Base-by-base conservation (phyloP, 2,329 filamentous ascomycete species). In the Cadophora gregata region DNA sequence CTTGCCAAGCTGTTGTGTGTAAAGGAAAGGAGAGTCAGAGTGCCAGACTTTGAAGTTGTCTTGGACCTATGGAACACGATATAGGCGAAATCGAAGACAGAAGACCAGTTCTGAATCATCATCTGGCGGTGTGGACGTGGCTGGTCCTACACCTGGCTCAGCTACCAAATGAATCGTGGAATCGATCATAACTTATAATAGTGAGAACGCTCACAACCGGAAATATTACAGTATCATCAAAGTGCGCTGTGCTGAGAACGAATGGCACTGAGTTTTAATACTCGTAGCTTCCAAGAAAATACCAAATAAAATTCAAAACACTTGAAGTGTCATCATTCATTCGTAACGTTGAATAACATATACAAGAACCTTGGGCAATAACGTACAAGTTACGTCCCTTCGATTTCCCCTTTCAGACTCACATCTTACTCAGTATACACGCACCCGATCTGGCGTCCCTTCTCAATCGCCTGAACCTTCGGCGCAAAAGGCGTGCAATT, bases 261-360 rank as follows among this genome's bases (percentile, higher is more conserved):
- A n/a, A n/a, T n/a, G n/a, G n/a, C 3, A 36, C 14, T 19, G 6
- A 16, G 19, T 16, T 42, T 19, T 16, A 16, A 42, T 16, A 19
- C 38, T 42, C 14, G 38, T 42, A 3, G 38, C 38, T 42, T 12
- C 38, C 10, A 42, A 42, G 38, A 42, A 19, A 16, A 42, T 42
- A n/a, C n/a, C n/a, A n/a, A n/a, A n/a, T 3, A 19, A 16, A 42
- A 19, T 1, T 19, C 5, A 16, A 16, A 42, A 12, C 4, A 47
- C n/a, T 21, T 6, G 5, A 47, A 21, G n/a, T 47, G 42, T 7
- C 14, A 12, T 47, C 42, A 16, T 21, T 21, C 42, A 21, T 21
- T 47, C 21, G 19, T 47, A n/a, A 21, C 42, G 21, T 47, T 61
- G 27, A 51, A 67, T 24, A 74, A 71, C 42, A 58, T 58, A 42